Evolutionary conservation across 148 eudicot genomes (phyloP), one percentile per base, ranked within the genome.

Genomic region (Salicornia ramosissima): DNA sequence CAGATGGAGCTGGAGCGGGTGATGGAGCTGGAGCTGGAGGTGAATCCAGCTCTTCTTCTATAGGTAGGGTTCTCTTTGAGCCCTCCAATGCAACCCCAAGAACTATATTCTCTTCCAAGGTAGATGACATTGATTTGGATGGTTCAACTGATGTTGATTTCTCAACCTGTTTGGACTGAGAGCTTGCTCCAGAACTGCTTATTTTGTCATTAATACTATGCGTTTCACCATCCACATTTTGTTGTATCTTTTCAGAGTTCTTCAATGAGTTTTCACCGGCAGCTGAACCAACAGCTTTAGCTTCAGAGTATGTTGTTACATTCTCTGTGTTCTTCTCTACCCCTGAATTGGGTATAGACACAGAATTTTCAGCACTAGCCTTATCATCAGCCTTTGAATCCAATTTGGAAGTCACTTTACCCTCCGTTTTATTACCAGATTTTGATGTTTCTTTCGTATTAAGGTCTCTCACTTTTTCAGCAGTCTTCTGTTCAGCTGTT

Each of bases 21-120:
- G n/a, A n/a, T n/a, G n/a, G n/a, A n/a, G 77, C 69, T 18, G 83
- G 59, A 65, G 71, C 64, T 6, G 80, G 52, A 62, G 87, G 49
- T 31, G 87, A 45, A 54, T 22, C 82, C 40, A 79, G 67, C 69
- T 70, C 90, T 50, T 93, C 98, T 70, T 90, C 96, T 55, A 93
- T 90, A 14, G 96, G 96, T 21, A 93, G 86, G 65, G 96, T 93
- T 78, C 96, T 90, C 76, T 90, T 93, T 56, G 98, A 90, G 18
- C 98, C 96, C 57, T 88, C 98, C 75, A 93, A 78, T 72, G 96
- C 98, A 79, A 93, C 98, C 39, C 96, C 96, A 18, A 93, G 92
- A 65, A 93, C 90, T 51, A 93, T 84, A 71, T 90, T 93, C 75
- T 93, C 98, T 76, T 93, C 94, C 81, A 90, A 71, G 47, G 79